Base-by-base conservation (phyloP, 306 rosid genomes). In the Alnus rubra region DNA sequence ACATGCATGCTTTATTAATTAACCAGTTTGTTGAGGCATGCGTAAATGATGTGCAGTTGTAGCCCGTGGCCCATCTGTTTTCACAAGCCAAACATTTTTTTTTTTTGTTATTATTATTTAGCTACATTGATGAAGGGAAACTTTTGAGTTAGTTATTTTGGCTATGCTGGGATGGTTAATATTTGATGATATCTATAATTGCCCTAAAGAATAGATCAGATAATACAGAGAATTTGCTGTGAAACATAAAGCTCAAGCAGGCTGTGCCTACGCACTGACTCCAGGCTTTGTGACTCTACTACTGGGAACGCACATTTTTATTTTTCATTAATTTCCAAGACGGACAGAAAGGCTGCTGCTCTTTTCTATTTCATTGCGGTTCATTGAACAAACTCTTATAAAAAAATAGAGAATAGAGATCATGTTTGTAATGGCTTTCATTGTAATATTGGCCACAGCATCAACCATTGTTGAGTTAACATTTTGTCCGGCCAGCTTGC, bases 351-450 rank as follows among this genome's bases (percentile, higher is more conserved):
- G 47, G 44, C 47, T 63, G 10, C 4, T 63, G 69, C 5, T 5
- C 16, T 15, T 64, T 23, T 64, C 33, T 9, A 6, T 5, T 63
- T 35, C n/a, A 16, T 13, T 63, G 19, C 2, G 14, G 13, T 12
- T 63, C 14, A 59, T 59, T 33, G 68, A 63, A 6, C 37, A 28
- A 73, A 9, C 3, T 67, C 28, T 23, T 23, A 23, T 23, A 23
- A 23, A 23, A 23, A 23, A 23, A 23, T 23, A 23, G 28, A 23
- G 28, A 23, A 52, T 47, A 10, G 52, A 75, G 50, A 74, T 12
- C 45, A 16, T 45, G n/a, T 5, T 31, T 49, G 51, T 62, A 48
- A 8, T 81, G 76, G 51, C 14, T 78, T 71, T 60, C 31, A 59
- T 82, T 1, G 39, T 7, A 56, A 39, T 37, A 39, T 52, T 33